Conservation (phyloP, 495 filamentous ascomycete species). For the Aspergillus ellipticus region DNA sequence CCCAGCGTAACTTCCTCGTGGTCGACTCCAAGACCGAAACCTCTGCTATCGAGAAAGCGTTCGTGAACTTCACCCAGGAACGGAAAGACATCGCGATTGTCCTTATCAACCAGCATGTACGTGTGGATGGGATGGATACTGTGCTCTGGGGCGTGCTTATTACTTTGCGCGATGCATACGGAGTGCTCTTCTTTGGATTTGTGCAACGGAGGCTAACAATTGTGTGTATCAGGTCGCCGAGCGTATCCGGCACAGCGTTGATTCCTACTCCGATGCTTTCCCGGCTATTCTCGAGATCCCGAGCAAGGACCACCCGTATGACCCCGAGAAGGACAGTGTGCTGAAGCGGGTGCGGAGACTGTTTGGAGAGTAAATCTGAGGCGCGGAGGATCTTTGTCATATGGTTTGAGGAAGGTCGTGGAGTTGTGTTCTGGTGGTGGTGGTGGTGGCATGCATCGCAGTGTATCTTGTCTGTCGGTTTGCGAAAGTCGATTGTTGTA, state of each 20-base stretch:
- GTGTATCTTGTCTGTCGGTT: background rate
- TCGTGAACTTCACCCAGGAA: conserved; percentile 80
- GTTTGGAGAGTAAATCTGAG: conserved; percentile 72
- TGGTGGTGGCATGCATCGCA: background rate
- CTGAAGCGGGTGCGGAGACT: conserved; percentile 83
- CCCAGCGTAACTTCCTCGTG: conserved; percentile 95
- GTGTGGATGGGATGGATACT: conserved; percentile 29
- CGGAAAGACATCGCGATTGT: conserved; percentile 95
- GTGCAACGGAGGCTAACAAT: conserved; percentile 5
- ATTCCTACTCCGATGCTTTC: conserved; percentile 52
- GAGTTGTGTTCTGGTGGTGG: background rate
- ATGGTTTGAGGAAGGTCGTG: too few species aligned
- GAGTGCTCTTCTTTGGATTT: background rate
- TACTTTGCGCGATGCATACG: background rate
- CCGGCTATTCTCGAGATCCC: conserved; percentile 82
- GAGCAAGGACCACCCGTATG: conserved; percentile 98
- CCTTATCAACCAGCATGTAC: conserved; percentile 95
- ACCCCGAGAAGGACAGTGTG: conserved; percentile 98
- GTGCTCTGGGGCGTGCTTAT: too few species aligned
- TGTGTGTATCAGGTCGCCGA: conserved; percentile 71
- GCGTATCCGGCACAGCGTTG: conserved; percentile 74
- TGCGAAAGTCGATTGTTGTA: background rate
- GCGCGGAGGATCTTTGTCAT: conserved; percentile 1
- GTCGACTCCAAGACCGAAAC: conserved; percentile 91
- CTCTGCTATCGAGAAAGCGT: conserved; percentile 82